Conservation (phyloP, 768 basidiomycete species). For the Mycena sanguinolenta region DNA sequence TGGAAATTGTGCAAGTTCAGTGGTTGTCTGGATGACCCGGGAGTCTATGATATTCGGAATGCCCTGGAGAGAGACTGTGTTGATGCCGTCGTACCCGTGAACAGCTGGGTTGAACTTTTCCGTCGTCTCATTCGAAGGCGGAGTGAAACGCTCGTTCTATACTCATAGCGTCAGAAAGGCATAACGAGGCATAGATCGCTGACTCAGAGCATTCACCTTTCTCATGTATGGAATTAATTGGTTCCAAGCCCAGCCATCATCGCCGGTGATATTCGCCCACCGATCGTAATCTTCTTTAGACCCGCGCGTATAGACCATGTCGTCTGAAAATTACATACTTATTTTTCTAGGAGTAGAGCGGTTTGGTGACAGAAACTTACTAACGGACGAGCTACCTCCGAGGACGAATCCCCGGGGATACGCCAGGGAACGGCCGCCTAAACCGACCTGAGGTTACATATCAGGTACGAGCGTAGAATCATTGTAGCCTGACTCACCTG, state of each 20-base stretch:
- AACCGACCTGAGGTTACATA: neutral
- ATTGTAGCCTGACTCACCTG: neutral
- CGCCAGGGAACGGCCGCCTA: conserved; percentile 6
- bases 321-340: conserved; percentile 25
- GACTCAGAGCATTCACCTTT: conserved; percentile 23
- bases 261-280: conserved; percentile 35
- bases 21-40: conserved; percentile 41
- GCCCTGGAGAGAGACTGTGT: conserved; percentile 39
- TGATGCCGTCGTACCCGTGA: conserved; percentile 45
- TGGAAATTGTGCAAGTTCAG: conserved; percentile 33
- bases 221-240: conserved; percentile 37
- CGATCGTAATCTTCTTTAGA: conserved; percentile 40
- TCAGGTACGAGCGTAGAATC: no score
- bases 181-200: neutral
- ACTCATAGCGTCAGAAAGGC: neutral
- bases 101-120: conserved; percentile 43
- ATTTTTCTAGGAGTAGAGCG: neutral
- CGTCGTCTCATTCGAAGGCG: conserved; percentile 45
- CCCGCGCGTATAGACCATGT: conserved; percentile 40
- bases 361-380: conserved; percentile 4
- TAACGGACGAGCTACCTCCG: conserved; percentile 22
- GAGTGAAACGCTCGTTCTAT: conserved; percentile 44
- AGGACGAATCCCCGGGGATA: conserved; percentile 19
- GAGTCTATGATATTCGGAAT: conserved; percentile 39
- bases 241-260: conserved; percentile 42